Evolutionary conservation across 345 rosid genomes (phyloP), one percentile per base, ranked within the genome.

Genomic region (Citrus inodora): DNA sequence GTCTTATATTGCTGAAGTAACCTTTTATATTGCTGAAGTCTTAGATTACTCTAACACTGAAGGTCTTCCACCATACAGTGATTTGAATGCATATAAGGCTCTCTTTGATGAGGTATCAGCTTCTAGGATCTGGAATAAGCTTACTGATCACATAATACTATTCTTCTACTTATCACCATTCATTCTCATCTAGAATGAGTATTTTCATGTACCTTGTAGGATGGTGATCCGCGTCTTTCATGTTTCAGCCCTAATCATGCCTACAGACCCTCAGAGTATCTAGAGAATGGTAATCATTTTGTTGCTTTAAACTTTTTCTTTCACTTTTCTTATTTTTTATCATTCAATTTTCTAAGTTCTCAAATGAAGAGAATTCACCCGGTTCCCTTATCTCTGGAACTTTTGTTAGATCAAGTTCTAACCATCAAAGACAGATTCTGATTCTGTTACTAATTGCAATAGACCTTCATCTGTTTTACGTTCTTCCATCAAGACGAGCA

Each of bases 251-350:
- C 98, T 40, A 93, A 94, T 83, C 87, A 93, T 74, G 98, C 98
- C 40, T 97, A 97, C 75, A 93, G 93, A 33, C 99, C 98, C 63
- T 98, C 99, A 0, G 98, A 97, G 79, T 94, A 93, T 83, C 89
- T 94, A 73, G 87, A 86, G 82, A 97, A 90, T 83, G 99, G 98
- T 94, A 84, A 71, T 62, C 67, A 7, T 24, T 76, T 72, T 74
- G 28, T 72, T 35, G 53, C 22, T 37, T 42, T 21, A 32, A 24
- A 48, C 32, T 40, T 68, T 53, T 25, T 33, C 28, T 70, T 53
- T 17, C 38, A 32, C 28, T 72, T 25, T 62, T 8, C 42, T 51
- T 14, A 14, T 51, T 16, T 32, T 71, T 55, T 22, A 30, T 42
- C 67, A 37, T 60, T 35, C 63, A 72, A 68, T 68, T 13, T 32